Conservation (phyloP, 2,329 filamentous ascomycete species). For the Lachnellula occidentalis region DNA sequence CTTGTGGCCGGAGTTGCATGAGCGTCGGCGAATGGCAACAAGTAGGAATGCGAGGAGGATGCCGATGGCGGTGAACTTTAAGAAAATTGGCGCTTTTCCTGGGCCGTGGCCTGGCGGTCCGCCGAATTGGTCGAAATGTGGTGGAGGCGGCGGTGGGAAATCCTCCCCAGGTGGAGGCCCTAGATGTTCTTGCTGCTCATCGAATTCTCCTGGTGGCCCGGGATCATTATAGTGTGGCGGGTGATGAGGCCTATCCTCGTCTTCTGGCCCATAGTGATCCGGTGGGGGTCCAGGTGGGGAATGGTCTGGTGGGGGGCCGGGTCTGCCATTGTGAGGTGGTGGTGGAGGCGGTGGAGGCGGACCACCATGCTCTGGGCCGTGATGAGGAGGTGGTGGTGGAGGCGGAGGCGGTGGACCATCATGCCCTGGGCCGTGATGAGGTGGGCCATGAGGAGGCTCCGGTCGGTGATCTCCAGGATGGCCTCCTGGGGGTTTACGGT, state of each 20-base stretch:
- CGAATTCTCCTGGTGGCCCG: background rate
- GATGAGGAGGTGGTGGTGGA: background rate
- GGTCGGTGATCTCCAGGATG: background rate
- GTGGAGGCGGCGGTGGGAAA: background rate
- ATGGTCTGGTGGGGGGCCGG: background rate
- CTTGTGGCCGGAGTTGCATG: slow-evolving; percentile 11
- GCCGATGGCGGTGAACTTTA: slow-evolving; percentile 20
- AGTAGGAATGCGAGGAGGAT: slow-evolving; percentile 23
- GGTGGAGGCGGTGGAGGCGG: background rate
- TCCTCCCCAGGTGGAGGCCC: background rate
- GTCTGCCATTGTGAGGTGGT: slow-evolving; percentile 8
- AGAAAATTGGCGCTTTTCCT: slow-evolving; percentile 10
- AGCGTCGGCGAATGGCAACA: slow-evolving; percentile 18
- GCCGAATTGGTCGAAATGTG: background rate
- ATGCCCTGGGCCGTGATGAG: background rate
- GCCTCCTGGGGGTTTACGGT: background rate
- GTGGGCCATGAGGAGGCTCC: slow-evolving; percentile 5
- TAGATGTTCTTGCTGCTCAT: background rate
- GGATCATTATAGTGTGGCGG: background rate
- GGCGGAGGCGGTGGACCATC: slow-evolving; percentile 1
- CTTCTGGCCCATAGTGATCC: background rate
- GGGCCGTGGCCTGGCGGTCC: background rate
- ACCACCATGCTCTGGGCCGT: background rate
- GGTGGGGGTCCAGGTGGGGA: slow-evolving; percentile 1
- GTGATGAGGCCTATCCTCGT: background rate